Evolutionary conservation across 305 asterid genomes (phyloP).

Genomic region (Fraxinus dipetala): DNA sequence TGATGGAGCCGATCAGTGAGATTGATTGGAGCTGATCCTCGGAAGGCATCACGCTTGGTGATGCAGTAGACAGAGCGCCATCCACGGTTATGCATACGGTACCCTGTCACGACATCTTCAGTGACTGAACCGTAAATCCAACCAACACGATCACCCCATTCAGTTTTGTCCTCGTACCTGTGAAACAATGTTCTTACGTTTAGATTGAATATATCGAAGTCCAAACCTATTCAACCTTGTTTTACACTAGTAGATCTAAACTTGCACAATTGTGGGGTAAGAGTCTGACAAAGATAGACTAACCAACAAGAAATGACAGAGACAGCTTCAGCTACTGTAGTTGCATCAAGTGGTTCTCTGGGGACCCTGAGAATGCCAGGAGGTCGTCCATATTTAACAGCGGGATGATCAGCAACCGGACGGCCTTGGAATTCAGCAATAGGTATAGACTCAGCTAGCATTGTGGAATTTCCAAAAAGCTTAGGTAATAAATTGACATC

Average conservation of each 20-base stretch:
- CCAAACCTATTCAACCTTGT: neutral
- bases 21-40: neutral
- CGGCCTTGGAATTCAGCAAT: slow-evolving; percentile 55
- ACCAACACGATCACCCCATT: neutral
- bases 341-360: slow-evolving; percentile 47
- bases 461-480: slow-evolving; percentile 50
- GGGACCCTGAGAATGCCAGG: slow-evolving; percentile 44
- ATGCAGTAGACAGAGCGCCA: slow-evolving; percentile 48
- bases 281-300: neutral
- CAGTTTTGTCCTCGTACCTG: neutral
- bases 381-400: slow-evolving; percentile 52
- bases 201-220: no score
- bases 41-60: slow-evolving; percentile 14
- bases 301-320: slow-evolving; percentile 56
- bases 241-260: neutral
- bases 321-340: slow-evolving; percentile 52
- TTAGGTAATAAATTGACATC: slow-evolving; percentile 43
- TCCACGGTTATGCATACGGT: slow-evolving; percentile 48
- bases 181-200: neutral
- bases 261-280: neutral
- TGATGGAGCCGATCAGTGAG: neutral
- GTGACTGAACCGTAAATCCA: slow-evolving; percentile 5
- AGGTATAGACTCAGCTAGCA: slow-evolving; percentile 50
- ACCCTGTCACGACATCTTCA: neutral
- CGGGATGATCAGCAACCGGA: slow-evolving; percentile 55